Evolutionary conservation across 345 rosid genomes (phyloP), one percentile per base, ranked within the genome.

Genomic region (Punica granatum): DNA sequence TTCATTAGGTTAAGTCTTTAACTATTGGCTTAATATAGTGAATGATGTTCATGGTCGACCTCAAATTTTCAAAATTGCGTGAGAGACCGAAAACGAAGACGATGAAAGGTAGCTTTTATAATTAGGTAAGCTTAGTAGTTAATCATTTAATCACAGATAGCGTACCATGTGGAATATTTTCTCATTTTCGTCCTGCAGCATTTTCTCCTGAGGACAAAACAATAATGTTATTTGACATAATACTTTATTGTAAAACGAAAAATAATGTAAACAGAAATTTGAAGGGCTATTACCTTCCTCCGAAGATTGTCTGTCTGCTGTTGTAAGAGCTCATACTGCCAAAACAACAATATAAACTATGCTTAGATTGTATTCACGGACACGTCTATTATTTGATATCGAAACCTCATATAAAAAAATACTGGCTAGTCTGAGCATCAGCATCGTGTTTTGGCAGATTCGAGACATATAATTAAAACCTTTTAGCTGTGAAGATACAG

Each of bases 131-230:
- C n/a, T n/a, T n/a, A 11, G 3, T n/a, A 28, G 6, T 66, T n/a
- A 30, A 66, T 43, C 26, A 66, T 66, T 30, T 48, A 46, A 28
- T 33, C 36, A 18, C 21, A 32, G 59, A 64, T 5, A 7, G 64
- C 79, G 67, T 11, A 79, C 82, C 75, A 73, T 64, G 16, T 70
- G 64, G 56, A 53, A 64, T 21, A 79, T 65, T 34, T 76, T 78
- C 21, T 79, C 74, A 60, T 79, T 76, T 37, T 76, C 83, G 16
- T 76, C 78, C 46, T 76, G 71, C 69, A 79, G 60, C 74, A 73
- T 66, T 66, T 69, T 76, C 74, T 37, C 78, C 83, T 79, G 36
- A 32, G 42, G 1, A 44, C 23, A 26, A 35, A 60, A 42, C 11
- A 41, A 37, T 0, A 43, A 13, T n/a, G n/a, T 8, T 0, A 0